Evolutionary conservation across 2,329 filamentous ascomycete species (phyloP), one percentile per base, ranked within the genome.

Genomic region (Alternaria ethzedia): DNA sequence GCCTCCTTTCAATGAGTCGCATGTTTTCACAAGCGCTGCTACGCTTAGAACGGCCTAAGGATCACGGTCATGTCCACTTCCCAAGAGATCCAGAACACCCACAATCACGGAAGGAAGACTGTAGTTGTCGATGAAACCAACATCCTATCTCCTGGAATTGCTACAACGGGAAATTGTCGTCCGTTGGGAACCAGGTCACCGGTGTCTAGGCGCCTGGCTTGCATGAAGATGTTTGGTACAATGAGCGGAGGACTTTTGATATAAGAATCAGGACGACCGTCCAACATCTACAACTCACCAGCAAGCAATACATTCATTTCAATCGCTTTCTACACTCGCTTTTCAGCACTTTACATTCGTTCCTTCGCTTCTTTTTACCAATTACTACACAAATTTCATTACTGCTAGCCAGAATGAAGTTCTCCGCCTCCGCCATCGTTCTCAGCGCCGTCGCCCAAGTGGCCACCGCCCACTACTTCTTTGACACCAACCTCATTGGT

Each of bases 401-500:
- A 23, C 52, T 61, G 58, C 58, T 49, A 54, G 52, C 47, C 58
- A 61, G 51, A 57, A 61, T 61, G 58, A 61, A 61, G 58, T 61
- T 61, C 58, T 50, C 52, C 47, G 52, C 58, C 58, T 50, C 52
- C 47, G 52, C 58, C 55, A 32, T 56, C 47, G 13, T 61, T 17
- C 10, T 61, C 58, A 25, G 51, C 32, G 45, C 52, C 44, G 25
- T 61, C 52, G 58, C 58, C 58, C 58, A 61, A 61, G 58, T 71
- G 65, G 69, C 67, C 44, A 58, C 65, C 32, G 71, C 71, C 23
- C 71, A 75, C 44, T 74, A 74, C 67, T 70, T 73, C 65, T 71
- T 74, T 51, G 70, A 71, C 44, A 67, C 57, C 54, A 67, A 70
- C 55, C 61, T 71, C 26, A 46, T 66, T 21, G 61, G 57, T 28